Evolutionary conservation across 768 basidiomycete genomes (phyloP), one percentile per base, ranked within the genome.

Genomic region (Baorangia bicolor): DNA sequence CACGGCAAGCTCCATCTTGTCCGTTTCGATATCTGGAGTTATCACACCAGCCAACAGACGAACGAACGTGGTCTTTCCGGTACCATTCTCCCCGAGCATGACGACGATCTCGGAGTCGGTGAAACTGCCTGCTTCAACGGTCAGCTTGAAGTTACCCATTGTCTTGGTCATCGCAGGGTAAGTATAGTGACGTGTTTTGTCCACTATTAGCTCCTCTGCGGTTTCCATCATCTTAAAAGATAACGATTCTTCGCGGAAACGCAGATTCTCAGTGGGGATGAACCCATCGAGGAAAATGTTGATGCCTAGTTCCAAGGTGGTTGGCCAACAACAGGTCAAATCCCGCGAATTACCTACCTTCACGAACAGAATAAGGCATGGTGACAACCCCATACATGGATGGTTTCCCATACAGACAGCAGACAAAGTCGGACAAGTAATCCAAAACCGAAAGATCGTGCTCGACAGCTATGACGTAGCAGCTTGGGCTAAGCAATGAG

Each of bases 81-180:
- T 99, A 47, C 97, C 97, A 74, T 99, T 99, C 82, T 99, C 97
- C 58, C 97, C 97, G 33, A 99, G 78, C 88, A 99, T 92, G 72
- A 99, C 97, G 64, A 99, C 93, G 72, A 99, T 99, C 72, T 99
- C 97, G 2, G 95, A 98, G 69, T 98, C 95, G n/a, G 96, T 95
- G 76, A 98, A 99, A 33, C 82, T 82, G 25, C 97, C 97, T 0
- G 73, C 76, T 64, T 96, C 84, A 51, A 99, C 92, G 47, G 93
- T 92, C 45, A 99, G 84, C 74, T 99, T 98, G 86, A 99, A 99
- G 60, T 69, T 70, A 30, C 97, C 97, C 47, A 98, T 83, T 0
- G 97, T 98, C 77, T 99, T 99, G 59, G 90, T 90, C 97, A 99
- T 98, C 30, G 88, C 63, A 0, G 97, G 97, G 77, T 98, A 99